Evolutionary conservation across 2,329 filamentous ascomycete genomes (phyloP).

Genomic region (Fusarium sp.): DNA sequence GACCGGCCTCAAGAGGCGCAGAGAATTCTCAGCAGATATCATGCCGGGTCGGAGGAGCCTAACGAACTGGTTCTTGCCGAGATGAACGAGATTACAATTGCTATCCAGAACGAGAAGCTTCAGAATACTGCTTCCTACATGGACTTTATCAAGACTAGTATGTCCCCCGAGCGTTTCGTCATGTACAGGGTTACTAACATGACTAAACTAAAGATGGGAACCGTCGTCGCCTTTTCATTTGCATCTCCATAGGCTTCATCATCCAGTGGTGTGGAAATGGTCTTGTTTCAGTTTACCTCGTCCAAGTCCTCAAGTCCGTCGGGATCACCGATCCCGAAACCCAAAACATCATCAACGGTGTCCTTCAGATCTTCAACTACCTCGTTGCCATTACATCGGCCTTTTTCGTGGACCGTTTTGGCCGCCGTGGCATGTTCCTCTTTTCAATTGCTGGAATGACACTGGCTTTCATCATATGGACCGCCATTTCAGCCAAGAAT

Average conservation of each 20-base stretch:
- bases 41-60: neutral
- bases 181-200: too few species aligned
- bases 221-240: slow-evolving; percentile 36
- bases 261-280: slow-evolving; percentile 40
- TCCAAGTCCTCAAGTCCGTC: slow-evolving; percentile 47
- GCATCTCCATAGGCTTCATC: slow-evolving; percentile 24
- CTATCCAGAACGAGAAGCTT: neutral
- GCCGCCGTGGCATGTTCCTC: slow-evolving; percentile 7
- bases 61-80: neutral
- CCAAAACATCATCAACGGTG: slow-evolving; percentile 54
- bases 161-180: too few species aligned
- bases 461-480: slow-evolving; percentile 46
- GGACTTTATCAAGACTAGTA: slow-evolving; percentile 10
- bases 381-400: slow-evolving; percentile 45
- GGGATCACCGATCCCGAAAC: slow-evolving; percentile 49
- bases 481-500: slow-evolving; percentile 42
- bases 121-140: neutral
- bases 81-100: slow-evolving; percentile 1
- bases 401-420: slow-evolving; percentile 30
- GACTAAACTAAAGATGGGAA: slow-evolving; percentile 43
- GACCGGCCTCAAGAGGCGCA: slow-evolving; percentile 48
- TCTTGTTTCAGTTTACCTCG: slow-evolving; percentile 51
- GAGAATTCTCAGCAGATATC: slow-evolving; percentile 39
- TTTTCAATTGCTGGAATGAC: slow-evolving; percentile 41
- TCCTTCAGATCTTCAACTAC: slow-evolving; percentile 49